Evolutionary conservation across 345 rosid genomes (phyloP).

Genomic region (Reutealis trisperma): DNA sequence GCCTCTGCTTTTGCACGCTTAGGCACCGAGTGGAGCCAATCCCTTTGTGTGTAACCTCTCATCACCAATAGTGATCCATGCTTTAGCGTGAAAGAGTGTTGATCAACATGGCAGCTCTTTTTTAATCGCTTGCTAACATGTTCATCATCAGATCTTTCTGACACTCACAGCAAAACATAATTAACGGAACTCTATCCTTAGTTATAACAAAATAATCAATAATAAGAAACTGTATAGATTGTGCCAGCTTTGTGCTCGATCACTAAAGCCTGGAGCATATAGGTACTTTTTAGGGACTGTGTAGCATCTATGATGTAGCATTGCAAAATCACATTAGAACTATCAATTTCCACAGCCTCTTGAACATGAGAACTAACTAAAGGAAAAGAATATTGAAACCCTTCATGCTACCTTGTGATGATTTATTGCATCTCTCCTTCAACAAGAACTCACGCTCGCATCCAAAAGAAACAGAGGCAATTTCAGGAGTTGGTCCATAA

Average conservation of each 20-base stretch:
- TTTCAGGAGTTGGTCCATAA: conserved; percentile 70
- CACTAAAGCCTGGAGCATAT: not conserved
- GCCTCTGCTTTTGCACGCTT: conserved; percentile 69
- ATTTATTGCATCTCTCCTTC: conserved; percentile 55
- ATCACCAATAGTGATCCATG: conserved; percentile 84
- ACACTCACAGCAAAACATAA: not conserved
- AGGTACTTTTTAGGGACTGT: not conserved
- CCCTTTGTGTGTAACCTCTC: conserved; percentile 86
- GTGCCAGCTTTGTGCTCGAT: not conserved
- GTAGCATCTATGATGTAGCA: not conserved
- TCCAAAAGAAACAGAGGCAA: conserved; percentile 85
- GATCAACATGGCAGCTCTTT: conserved; percentile 41
- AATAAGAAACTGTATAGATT: not conserved
- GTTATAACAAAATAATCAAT: not conserved
- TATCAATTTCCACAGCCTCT: not conserved
- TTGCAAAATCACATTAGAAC: not conserved
- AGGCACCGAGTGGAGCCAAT: conserved; percentile 90
- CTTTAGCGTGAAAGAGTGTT: conserved; percentile 56
- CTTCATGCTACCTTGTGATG: conserved; percentile 43
- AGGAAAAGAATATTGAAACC: not conserved
- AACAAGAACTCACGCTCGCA: conserved; percentile 83
- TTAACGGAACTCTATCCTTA: not conserved
- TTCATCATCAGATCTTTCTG: conserved; percentile 39
- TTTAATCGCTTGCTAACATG: conserved; percentile 57
- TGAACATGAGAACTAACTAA: not conserved